These are phyloP conservation scores for Xerocomellus dryophilus DNA, from an alignment of 768 basidiomycete species.

Conservation along the genomic window DNA sequence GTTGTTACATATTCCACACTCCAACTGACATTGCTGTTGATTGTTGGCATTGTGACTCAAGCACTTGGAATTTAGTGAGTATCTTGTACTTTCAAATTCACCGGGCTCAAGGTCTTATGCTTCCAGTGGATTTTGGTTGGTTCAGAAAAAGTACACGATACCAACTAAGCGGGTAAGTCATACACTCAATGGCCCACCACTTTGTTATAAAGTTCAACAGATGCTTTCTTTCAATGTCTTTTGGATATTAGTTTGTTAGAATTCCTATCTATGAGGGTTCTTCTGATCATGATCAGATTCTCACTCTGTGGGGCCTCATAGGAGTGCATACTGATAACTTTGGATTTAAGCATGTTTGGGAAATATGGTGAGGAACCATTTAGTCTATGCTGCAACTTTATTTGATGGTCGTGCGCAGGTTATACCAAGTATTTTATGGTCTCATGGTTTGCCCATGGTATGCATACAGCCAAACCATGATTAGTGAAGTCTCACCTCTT, in stretches of 20 bases:
- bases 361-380: slow-evolving; percentile 52
- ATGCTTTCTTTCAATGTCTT: slow-evolving; percentile 71
- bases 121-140: slow-evolving; percentile 59
- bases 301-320: slow-evolving; percentile 73
- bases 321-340: slow-evolving; percentile 72
- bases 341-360: slow-evolving; percentile 83
- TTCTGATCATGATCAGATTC: slow-evolving; percentile 37
- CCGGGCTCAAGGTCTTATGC: background rate
- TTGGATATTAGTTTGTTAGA: slow-evolving; percentile 60
- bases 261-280: background rate
- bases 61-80: slow-evolving; percentile 66
- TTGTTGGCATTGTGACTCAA: slow-evolving; percentile 65
- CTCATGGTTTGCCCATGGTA: slow-evolving; percentile 79
- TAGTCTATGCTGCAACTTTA: background rate
- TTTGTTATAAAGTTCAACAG: slow-evolving; percentile 31
- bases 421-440: slow-evolving; percentile 69
- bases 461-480: slow-evolving; percentile 81
- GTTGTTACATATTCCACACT: slow-evolving; percentile 70
- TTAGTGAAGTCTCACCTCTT: slow-evolving; percentile 70
- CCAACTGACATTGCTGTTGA: slow-evolving; percentile 63
- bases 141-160: slow-evolving; percentile 62
- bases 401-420: slow-evolving; percentile 36
- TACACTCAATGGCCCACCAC: background rate
- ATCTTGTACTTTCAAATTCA: background rate
- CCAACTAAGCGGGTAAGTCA: slow-evolving; percentile 52